Conservation (phyloP, 805 yeast species). For the Starmerella gropengiesseri region DNA sequence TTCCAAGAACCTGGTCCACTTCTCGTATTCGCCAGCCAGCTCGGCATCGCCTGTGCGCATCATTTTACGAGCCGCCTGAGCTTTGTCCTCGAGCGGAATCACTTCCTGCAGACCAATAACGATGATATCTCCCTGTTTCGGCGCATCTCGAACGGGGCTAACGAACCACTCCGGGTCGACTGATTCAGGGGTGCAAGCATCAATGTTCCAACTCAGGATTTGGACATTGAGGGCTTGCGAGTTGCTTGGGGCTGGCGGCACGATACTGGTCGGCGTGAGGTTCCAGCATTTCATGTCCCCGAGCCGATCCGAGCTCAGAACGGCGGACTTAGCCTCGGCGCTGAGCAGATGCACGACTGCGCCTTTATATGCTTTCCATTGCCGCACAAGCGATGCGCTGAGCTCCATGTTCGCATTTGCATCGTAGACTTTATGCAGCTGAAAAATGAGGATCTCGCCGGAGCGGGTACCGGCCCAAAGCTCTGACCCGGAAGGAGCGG, state of each 20-base stretch:
- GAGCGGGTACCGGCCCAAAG: constrained; percentile 33
- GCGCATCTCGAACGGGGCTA: constrained; percentile 23
- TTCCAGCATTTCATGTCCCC: constrained; percentile 18
- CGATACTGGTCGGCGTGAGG: constrained; percentile 25
- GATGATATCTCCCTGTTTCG: constrained; percentile 42
- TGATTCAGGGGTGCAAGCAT: constrained; percentile 30
- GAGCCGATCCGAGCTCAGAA: constrained; percentile 11
- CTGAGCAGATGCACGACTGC: constrained; percentile 21
- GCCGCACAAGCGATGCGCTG: constrained; percentile 30
- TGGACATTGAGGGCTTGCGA: constrained; percentile 23
- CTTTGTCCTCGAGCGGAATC: constrained; percentile 75
- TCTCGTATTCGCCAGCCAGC: constrained; percentile 27
- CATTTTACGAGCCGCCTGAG: constrained; percentile 51
- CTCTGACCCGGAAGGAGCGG: constrained; percentile 14
- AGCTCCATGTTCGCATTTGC: constrained; percentile 5
- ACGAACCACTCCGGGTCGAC: constrained; percentile 24
- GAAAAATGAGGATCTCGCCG: constrained; percentile 31
- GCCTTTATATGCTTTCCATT: constrained; percentile 32
- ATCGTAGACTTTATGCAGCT: constrained; percentile 14
- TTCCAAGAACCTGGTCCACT: constrained; percentile 29
- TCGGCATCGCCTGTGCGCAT: constrained; percentile 37
- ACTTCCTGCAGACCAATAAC: constrained; percentile 85
- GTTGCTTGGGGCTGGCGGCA: constrained; percentile 21
- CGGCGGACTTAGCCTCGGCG: constrained; percentile 13
- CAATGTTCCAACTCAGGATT: constrained; percentile 35